Evolutionary conservation across 2,329 filamentous ascomycete species (phyloP), one percentile per base, ranked within the genome.

Genomic region (Aureobasidium vineae): DNA sequence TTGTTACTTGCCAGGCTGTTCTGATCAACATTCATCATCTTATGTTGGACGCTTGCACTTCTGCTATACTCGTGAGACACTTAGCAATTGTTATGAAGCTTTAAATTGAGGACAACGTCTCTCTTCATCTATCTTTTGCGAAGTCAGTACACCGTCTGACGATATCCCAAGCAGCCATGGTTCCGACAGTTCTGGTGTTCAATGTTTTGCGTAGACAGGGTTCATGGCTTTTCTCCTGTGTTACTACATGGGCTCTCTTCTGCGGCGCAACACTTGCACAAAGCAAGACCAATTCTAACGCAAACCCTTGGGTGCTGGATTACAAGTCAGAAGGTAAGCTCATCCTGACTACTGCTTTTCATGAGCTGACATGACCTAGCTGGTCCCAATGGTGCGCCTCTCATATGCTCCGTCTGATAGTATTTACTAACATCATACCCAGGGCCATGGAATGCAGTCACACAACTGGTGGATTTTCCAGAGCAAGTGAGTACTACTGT

Each of bases 391-490:
- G 56, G 41, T 60, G 23, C 7, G 19, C 8, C 19, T 7, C 2
- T 33, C 41, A 15, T n/a, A 36, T 41, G 2, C 3, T 2, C 10
- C 5, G 19, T 36, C 23, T 36, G 19, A 31, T 21, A 6, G 5
- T 28, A 2, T 21, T 6, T n/a, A 23, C 33, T 60, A n/a, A 47
- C 41, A 36, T 15, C 19, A 11, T 23, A 1, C 16, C n/a, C 15
- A 60, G 56, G 56, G 21, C 56, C 41, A 16, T 60, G 56, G 56
- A 60, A 60, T 43, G 56, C 56, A 11, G 19, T 60, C 5, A n/a
- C 26, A 16, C 41, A 47, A 11, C 28, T 36, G n/a, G 56, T 60
- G 2, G 56, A 60, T 28, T 60, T 10, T 36, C 56, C 56, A 13
- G 56, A 60, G 56, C 56, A 60, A 23, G 56, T 60, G 19, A 21